Percentiles rank a stretch among this genome's conserved stretches.
Conservation (phyloP, 306 rosid genomes). For the Citrullus amarus region DNA sequence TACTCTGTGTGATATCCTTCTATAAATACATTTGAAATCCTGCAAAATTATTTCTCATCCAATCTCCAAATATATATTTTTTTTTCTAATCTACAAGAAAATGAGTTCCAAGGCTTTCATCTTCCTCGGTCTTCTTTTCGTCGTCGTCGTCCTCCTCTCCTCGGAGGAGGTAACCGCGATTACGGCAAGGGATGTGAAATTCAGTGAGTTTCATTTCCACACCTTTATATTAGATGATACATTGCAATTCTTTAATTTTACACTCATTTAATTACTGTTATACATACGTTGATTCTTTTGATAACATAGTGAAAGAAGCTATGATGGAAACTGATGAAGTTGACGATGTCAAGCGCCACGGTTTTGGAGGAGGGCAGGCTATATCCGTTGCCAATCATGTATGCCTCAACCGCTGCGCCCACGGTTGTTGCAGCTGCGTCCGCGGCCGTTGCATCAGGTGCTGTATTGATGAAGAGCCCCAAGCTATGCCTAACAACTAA, state of each 20-base stretch:
- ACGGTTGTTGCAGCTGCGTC: not conserved
- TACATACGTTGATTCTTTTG: no score
- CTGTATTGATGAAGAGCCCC: slow-evolving; percentile 10
- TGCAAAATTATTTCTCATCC: no score
- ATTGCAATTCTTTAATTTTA: no score
- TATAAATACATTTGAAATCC: no score
- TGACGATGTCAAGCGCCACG: not conserved
- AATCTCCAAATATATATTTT: no score
- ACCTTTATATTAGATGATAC: not conserved
- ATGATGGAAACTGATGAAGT: not conserved
- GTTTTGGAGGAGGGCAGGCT: not conserved
- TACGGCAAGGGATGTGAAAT: no score
- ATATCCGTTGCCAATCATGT: not conserved
- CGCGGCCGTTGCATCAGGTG: slow-evolving; percentile 22
- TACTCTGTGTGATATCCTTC: no score
- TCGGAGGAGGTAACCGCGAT: not conserved
- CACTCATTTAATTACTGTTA: no score
- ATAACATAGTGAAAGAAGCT: not conserved
- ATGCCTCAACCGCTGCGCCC: slow-evolving; percentile 23
- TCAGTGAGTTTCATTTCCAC: no score
- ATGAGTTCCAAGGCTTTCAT: not conserved
- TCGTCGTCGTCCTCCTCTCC: slow-evolving; percentile 15
- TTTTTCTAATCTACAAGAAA: not conserved
- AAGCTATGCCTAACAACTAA: not conserved
- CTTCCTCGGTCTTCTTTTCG: slow-evolving; percentile 16